Conservation (phyloP, 495 filamentous ascomycete genomes). For the Daldinia caldariorum region DNA sequence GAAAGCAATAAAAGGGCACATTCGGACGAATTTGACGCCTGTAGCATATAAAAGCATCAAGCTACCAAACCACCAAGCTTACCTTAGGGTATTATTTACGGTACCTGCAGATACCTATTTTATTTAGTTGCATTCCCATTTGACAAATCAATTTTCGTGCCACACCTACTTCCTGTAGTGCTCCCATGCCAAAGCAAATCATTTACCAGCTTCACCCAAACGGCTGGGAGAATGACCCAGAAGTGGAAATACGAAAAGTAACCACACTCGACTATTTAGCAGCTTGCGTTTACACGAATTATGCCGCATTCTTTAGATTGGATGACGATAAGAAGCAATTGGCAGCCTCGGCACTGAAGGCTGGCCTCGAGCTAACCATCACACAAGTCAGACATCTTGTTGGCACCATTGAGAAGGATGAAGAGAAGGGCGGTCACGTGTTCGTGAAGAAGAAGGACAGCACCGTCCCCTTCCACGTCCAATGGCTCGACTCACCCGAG, state of each 20-base stretch:
- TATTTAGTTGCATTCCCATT: not conserved
- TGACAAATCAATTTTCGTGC: not conserved
- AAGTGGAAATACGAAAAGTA: conserved; percentile 23
- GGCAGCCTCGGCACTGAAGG: conserved; percentile 45
- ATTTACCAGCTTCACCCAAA: conserved; percentile 9
- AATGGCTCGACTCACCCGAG: conserved; percentile 51
- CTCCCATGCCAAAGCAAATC: conserved; percentile 9
- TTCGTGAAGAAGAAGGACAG: conserved; percentile 56
- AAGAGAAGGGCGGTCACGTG: conserved; percentile 46
- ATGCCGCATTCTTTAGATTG: conserved; percentile 55
- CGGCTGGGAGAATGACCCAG: conserved; percentile 13
- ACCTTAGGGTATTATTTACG: not conserved
- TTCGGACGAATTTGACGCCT: not conserved
- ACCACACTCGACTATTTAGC: conserved; percentile 51
- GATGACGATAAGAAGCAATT: conserved; percentile 45
- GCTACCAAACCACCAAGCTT: not conserved
- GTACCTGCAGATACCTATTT: not conserved
- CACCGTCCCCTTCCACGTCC: conserved; percentile 54
- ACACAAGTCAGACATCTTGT: conserved; percentile 55
- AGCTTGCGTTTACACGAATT: conserved; percentile 48
- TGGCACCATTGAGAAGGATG: conserved; percentile 55
- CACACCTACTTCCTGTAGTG: conserved; percentile 5
- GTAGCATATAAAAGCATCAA: not conserved
- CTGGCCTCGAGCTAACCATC: conserved; percentile 55
- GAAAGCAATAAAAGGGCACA: not conserved